Evolutionary conservation across 441 rosid species (phyloP).

Genomic region (Populus hybrid): DNA sequence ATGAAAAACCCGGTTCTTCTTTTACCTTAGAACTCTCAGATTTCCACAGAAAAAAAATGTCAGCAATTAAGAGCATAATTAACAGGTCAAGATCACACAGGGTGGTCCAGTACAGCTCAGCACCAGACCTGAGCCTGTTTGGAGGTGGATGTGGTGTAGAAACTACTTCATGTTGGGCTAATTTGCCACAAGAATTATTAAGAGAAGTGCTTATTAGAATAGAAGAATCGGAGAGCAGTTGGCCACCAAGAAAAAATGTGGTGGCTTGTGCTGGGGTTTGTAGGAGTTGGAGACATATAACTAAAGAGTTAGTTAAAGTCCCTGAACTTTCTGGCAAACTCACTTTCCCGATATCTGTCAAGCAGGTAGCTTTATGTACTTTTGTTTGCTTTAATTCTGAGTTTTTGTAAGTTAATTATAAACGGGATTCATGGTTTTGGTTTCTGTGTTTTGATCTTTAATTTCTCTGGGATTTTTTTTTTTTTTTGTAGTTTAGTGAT

Average conservation of each 20-base stretch:
- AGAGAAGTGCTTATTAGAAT: slow-evolving; percentile 81
- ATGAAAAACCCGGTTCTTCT: background rate
- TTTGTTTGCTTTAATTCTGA: background rate
- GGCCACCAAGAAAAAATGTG: slow-evolving; percentile 87
- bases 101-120: background rate
- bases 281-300: slow-evolving; percentile 80
- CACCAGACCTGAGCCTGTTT: background rate
- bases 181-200: slow-evolving; percentile 86
- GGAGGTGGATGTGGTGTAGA: background rate
- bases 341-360: slow-evolving; percentile 15
- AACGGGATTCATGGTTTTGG: background rate
- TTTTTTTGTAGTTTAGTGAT: background rate
- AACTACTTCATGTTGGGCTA: slow-evolving; percentile 54
- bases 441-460: background rate
- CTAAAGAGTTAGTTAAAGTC: slow-evolving; percentile 76
- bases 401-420: background rate
- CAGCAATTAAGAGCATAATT: background rate
- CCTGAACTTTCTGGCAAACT: slow-evolving; percentile 71
- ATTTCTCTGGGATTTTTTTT: background rate
- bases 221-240: slow-evolving; percentile 63
- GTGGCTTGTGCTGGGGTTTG: slow-evolving; percentile 98
- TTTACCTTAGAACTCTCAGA: background rate
- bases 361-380: slow-evolving; percentile 55
- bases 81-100: background rate
- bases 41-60: background rate